These are phyloP conservation scores for Exophiala sp. DNA, from an alignment of 2,329 filamentous ascomycete genomes.

Conservation along the genomic window DNA sequence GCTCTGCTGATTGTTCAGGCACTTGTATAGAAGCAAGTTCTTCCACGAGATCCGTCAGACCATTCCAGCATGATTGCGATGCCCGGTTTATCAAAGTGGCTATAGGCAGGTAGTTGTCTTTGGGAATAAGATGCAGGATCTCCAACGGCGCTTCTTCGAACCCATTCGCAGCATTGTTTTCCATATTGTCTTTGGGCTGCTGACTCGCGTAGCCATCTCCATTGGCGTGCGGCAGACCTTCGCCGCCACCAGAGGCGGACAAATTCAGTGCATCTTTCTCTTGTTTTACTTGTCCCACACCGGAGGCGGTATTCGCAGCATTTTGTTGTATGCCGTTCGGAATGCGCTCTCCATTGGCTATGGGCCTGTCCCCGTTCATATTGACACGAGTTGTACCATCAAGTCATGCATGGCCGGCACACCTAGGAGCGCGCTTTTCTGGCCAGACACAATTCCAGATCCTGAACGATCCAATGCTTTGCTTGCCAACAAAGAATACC, in stretches of 20 bases:
- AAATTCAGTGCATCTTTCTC: not conserved
- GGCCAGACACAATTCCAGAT: slow-evolving; percentile 8
- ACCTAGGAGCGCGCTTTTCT: slow-evolving; percentile 12
- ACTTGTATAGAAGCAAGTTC: slow-evolving; percentile 64
- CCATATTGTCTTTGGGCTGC: not conserved
- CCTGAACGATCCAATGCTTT: not conserved
- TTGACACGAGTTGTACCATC: slow-evolving; percentile 21
- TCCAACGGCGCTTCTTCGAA: slow-evolving; percentile 16
- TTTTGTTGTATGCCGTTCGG: slow-evolving; percentile 19
- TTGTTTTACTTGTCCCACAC: slow-evolving; percentile 9
- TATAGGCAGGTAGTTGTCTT: slow-evolving; percentile 53
- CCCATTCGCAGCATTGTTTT: not conserved
- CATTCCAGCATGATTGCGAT: slow-evolving; percentile 76
- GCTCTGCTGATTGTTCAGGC: slow-evolving; percentile 42
- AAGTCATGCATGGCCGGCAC: slow-evolving; percentile 25
- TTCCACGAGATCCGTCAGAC: slow-evolving; percentile 63
- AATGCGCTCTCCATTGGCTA: slow-evolving; percentile 21
- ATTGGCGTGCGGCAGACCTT: slow-evolving; percentile 7
- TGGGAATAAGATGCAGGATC: slow-evolving; percentile 22
- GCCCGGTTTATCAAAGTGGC: slow-evolving; percentile 69
- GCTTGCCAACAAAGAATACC: not conserved
- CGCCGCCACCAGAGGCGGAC: not conserved
- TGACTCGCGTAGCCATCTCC: slow-evolving; percentile 7
- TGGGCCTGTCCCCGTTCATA: slow-evolving; percentile 27
- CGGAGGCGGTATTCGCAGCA: slow-evolving; percentile 2